Conservation (phyloP, 1,284 basidiomycete species). For the Ganoderma boninense region DNA sequence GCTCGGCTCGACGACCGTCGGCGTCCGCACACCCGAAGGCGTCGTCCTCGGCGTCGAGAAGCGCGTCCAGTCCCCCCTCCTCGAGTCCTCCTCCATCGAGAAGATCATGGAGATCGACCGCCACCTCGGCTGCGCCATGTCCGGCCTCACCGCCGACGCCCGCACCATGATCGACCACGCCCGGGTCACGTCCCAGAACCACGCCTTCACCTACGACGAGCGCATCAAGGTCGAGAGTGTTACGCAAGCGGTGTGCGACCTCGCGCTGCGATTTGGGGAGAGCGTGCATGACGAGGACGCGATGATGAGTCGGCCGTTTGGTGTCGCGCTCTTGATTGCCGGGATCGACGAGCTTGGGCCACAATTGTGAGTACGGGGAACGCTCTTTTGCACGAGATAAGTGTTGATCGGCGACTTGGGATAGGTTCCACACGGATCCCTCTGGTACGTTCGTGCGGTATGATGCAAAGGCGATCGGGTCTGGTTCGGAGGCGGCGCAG, state of each 20-base stretch:
- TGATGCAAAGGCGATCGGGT: slow-evolving; percentile 98
- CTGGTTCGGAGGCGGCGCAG: slow-evolving; percentile 97
- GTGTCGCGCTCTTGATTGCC: slow-evolving; percentile 96
- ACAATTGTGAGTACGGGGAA: slow-evolving; percentile 75
- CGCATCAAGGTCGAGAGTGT: slow-evolving; percentile 96
- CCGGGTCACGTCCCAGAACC: slow-evolving; percentile 96
- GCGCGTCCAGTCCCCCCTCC: slow-evolving; percentile 95
- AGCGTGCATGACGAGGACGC: slow-evolving; percentile 99
- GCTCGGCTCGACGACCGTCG: slow-evolving; percentile 98
- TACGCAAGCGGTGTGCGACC: slow-evolving; percentile 97
- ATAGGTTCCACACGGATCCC: slow-evolving; percentile 96
- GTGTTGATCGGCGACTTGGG: background rate
- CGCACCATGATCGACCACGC: slow-evolving; percentile 99
- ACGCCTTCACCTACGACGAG: slow-evolving; percentile 98
- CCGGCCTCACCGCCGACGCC: slow-evolving; percentile 96
- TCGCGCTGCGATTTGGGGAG: slow-evolving; percentile 98
- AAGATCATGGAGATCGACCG: slow-evolving; percentile 99
- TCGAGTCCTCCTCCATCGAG: slow-evolving; percentile 96
- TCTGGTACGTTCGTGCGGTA: slow-evolving; percentile 99
- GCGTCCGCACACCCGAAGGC: slow-evolving; percentile 87
- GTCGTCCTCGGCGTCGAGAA: slow-evolving; percentile 98
- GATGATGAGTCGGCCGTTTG: slow-evolving; percentile 99
- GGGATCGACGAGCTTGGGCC: slow-evolving; percentile 97
- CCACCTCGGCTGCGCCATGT: slow-evolving; percentile 99
- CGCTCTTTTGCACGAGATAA: background rate